Evolutionary conservation across 306 rosid species (phyloP).

Genomic region (Pachyrhizus erosus): DNA sequence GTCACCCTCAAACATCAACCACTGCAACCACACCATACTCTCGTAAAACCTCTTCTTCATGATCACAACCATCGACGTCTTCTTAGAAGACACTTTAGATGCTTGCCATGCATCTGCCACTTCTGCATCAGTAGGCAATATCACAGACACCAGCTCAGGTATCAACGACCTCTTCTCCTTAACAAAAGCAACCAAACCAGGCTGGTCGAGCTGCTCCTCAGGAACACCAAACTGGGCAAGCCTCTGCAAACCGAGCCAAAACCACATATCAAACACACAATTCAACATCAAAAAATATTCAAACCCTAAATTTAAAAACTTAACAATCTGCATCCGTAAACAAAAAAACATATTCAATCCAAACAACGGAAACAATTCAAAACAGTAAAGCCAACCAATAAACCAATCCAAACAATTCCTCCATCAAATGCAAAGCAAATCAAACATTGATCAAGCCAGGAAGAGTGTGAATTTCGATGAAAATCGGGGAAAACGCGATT

Average conservation of each 20-base stretch:
- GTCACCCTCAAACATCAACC: slow-evolving; percentile 97
- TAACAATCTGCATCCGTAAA: neutral
- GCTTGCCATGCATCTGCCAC: slow-evolving; percentile 55
- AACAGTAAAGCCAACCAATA: neutral
- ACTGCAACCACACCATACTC: slow-evolving; percentile 83
- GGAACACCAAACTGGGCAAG: slow-evolving; percentile 76
- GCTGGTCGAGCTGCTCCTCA: slow-evolving; percentile 57
- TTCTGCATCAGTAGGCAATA: slow-evolving; percentile 76
- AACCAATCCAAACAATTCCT: neutral
- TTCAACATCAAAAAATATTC: neutral
- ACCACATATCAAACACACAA: slow-evolving; percentile 37
- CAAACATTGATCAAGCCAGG: slow-evolving; percentile 13
- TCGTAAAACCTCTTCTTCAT: slow-evolving; percentile 60
- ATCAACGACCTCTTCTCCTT: slow-evolving; percentile 54
- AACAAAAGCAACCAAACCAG: slow-evolving; percentile 72
- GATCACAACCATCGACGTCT: slow-evolving; percentile 22
- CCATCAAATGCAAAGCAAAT: neutral
- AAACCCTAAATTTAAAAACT: slow-evolving; percentile 27
- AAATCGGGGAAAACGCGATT: neutral
- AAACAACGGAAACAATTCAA: neutral
- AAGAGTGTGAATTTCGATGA: slow-evolving; percentile 14
- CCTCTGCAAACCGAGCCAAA: slow-evolving; percentile 61
- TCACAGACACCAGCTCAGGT: slow-evolving; percentile 65
- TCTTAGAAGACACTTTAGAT: slow-evolving; percentile 51
- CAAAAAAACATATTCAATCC: neutral